These are phyloP conservation scores for Vitis cinerea DNA, from an alignment of 164 flowering plant genomes.

Conservation along the genomic window DNA sequence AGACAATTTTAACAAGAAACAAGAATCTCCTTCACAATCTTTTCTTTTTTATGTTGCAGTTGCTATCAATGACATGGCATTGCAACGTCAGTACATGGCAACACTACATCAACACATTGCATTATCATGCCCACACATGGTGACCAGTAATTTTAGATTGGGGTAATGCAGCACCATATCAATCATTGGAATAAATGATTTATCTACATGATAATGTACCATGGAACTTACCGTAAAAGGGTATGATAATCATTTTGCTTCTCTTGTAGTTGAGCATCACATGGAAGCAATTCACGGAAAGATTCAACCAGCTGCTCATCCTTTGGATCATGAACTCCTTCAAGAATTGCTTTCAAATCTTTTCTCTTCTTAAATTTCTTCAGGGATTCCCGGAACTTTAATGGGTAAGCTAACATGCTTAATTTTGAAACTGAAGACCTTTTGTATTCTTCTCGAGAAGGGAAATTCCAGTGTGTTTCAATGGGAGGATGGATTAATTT, in stretches of 20 bases:
- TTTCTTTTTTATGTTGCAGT: too few species aligned
- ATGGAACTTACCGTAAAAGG: slow-evolving; percentile 48
- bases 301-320: slow-evolving; percentile 46
- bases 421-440: background rate
- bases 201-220: background rate
- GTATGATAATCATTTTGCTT: slow-evolving; percentile 63
- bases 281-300: slow-evolving; percentile 45
- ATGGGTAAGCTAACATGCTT: slow-evolving; percentile 12
- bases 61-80: too few species aligned
- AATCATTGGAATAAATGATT: too few species aligned
- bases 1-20: too few species aligned
- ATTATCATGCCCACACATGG: too few species aligned
- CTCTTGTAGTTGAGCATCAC: slow-evolving; percentile 32
- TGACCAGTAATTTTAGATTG: too few species aligned
- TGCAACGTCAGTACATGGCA: too few species aligned
- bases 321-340: slow-evolving; percentile 45
- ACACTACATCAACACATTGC: too few species aligned
- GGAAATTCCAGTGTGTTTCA: slow-evolving; percentile 21
- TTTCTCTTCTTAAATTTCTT: slow-evolving; percentile 35
- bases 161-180: too few species aligned
- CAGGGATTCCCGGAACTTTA: slow-evolving; percentile 15
- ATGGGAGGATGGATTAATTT: slow-evolving; percentile 25
- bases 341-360: slow-evolving; percentile 27
- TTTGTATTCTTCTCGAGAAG: slow-evolving; percentile 6
- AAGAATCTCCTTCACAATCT: too few species aligned